These are phyloP conservation scores for Mesostigma viride DNA, from an alignment of 139 green algal genomes.

Conservation along the genomic window DNA sequence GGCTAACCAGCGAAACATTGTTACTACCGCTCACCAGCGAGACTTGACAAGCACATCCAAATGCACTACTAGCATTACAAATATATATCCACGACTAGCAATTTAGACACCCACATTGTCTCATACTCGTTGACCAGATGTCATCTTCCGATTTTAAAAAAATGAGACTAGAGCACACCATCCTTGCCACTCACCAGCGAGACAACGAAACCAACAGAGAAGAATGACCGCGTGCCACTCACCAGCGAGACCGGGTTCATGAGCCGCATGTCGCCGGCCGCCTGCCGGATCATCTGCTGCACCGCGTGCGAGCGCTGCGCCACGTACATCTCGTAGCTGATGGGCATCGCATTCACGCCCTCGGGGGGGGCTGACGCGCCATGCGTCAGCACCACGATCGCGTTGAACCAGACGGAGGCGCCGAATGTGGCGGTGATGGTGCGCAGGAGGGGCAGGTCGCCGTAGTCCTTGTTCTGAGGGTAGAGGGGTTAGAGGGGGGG, in stretches of 20 bases:
- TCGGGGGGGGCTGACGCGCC: conserved; percentile 52
- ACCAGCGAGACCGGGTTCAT: conserved; percentile 57
- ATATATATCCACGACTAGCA: too few species aligned
- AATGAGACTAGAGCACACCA: too few species aligned
- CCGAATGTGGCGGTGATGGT: conserved; percentile 55
- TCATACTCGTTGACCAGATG: too few species aligned
- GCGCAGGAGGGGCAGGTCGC: conserved; percentile 47
- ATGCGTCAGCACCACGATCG: conserved; percentile 64
- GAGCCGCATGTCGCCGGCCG: conserved; percentile 45
- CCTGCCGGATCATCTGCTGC: conserved; percentile 50
- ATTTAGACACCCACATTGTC: too few species aligned
- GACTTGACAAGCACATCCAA: too few species aligned
- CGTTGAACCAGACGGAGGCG: conserved; percentile 55
- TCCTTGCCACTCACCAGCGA: too few species aligned
- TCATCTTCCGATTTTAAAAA: too few species aligned
- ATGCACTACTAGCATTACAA: too few species aligned
- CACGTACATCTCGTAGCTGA: conserved; percentile 53
- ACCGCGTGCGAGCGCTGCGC: conserved; percentile 49
- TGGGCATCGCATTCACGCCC: conserved; percentile 17
- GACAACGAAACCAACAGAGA: too few species aligned
- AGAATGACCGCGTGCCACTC: too few species aligned
- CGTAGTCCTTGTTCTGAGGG: conserved; percentile 14
- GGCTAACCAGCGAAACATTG: too few species aligned
- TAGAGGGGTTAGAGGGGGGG: not conserved
- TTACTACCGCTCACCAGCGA: too few species aligned